Evolutionary conservation across 331 rosid species (phyloP).

Genomic region (Prunus yedoensis): DNA sequence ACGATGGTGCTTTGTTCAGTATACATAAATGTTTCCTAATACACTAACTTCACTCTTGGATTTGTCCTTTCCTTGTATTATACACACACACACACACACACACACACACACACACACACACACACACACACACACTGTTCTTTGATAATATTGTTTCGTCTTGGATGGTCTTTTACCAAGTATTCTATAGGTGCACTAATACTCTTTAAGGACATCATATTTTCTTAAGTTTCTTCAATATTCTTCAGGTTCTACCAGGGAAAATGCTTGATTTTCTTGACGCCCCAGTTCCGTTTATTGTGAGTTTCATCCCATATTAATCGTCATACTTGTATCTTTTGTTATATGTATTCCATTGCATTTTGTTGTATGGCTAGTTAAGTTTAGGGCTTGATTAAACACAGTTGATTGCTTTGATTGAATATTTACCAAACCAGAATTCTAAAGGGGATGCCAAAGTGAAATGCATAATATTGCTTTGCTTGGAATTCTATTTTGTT

Average conservation of each 20-base stretch:
- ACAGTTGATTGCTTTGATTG: not conserved
- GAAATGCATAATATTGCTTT: not conserved
- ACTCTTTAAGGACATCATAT: conserved; percentile 7
- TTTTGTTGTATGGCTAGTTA: not conserved
- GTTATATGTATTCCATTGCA: not conserved
- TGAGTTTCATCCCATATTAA: conserved; percentile 36
- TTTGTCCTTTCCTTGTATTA: not conserved
- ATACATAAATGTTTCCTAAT: not conserved
- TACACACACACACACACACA: too few relatives aligned
- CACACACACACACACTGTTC: not conserved
- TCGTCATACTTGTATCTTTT: not conserved
- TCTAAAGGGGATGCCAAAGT: not conserved
- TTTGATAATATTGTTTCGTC: not conserved
- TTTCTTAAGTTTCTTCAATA: conserved; percentile 11
- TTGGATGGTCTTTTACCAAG: not conserved
- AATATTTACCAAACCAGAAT: not conserved
- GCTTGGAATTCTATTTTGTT: not conserved
- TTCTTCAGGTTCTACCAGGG: conserved; percentile 69
- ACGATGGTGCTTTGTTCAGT: not conserved
- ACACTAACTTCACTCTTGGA: not conserved
- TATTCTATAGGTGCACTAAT: not conserved
- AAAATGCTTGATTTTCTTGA: conserved; percentile 88
- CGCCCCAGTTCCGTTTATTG: conserved; percentile 96
- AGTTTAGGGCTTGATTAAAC: not conserved
- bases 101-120: not conserved